These are phyloP conservation scores for Eremomyces bilateralis DNA, from an alignment of 495 filamentous ascomycete species.

Conservation along the genomic window DNA sequence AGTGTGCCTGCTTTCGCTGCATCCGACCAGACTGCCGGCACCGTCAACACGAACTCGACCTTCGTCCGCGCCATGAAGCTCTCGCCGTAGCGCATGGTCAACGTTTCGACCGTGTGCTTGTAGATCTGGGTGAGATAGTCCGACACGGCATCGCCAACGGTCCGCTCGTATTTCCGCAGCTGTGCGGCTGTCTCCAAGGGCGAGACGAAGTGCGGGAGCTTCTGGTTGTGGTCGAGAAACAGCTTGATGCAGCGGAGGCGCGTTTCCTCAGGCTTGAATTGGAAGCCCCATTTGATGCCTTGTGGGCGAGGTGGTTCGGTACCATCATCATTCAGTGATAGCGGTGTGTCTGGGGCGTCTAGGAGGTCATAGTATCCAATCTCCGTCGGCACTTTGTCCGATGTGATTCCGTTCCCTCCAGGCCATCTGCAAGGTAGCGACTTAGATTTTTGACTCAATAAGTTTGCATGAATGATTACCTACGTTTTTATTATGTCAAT, in stretches of 20 bases:
- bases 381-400: conserved; percentile 24
- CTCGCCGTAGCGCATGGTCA: conserved; percentile 30
- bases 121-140: conserved; percentile 35
- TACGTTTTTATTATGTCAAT: conserved; percentile 56
- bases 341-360: too few species aligned
- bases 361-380: conserved; percentile 20
- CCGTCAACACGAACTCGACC: conserved; percentile 34
- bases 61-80: conserved; percentile 21
- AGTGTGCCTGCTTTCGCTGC: conserved; percentile 24
- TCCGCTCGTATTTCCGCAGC: conserved; percentile 31
- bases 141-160: conserved; percentile 24
- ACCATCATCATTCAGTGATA: too few species aligned
- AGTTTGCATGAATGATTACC: not conserved
- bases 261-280: conserved; percentile 52
- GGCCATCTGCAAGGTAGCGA: conserved; percentile 34
- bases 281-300: conserved; percentile 50
- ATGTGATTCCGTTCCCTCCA: conserved; percentile 36
- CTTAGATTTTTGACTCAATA: not conserved
- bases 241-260: conserved; percentile 60
- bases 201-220: conserved; percentile 54
- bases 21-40: conserved; percentile 36
- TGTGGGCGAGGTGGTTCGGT: conserved; percentile 18
- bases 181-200: conserved; percentile 52
- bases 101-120: conserved; percentile 50
- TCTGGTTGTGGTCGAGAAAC: conserved; percentile 57